phyloP scores from a whole-genome alignment of 108 stramenopile species.

The Pseudonitzschia pungens region DNA sequence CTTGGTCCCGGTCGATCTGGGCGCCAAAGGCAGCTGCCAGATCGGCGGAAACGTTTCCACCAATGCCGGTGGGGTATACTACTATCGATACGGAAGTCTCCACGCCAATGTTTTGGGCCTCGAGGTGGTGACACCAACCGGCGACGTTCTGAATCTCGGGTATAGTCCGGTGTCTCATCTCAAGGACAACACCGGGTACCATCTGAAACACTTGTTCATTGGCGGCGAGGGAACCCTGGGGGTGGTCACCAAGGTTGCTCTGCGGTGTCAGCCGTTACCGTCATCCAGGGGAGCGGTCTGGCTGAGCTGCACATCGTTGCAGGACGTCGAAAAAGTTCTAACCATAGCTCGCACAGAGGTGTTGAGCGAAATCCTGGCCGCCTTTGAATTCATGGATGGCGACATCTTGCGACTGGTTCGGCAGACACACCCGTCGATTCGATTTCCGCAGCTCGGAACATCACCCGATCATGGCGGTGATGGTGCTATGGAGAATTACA shows the following conservation, averaged over 20 bases:
- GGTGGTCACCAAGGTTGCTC: conserved; percentile 79
- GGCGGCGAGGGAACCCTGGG: conserved; percentile 97
- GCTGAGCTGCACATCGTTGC: conserved; percentile 71
- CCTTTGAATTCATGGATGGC: conserved; percentile 90
- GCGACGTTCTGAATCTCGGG: conserved; percentile 73
- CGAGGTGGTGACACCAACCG: conserved; percentile 90
- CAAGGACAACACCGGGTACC: conserved; percentile 98
- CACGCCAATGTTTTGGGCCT: conserved; percentile 93
- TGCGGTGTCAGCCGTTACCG: conserved; percentile 70
- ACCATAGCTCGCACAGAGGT: conserved; percentile 50
- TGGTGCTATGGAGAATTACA: conserved; percentile 40
- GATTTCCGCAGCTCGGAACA: conserved; percentile 13
- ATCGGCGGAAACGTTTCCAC: conserved; percentile 97
- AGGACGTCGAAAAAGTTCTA: conserved; percentile 57
- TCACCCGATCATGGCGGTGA: not conserved
- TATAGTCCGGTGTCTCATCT: conserved; percentile 45
- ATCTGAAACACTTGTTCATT: conserved; percentile 93
- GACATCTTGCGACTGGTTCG: conserved; percentile 55
- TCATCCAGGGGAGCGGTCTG: conserved; percentile 71
- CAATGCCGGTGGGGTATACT: conserved; percentile 92
- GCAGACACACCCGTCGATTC: conserved; percentile 7
- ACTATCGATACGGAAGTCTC: conserved; percentile 78
- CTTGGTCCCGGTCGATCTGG: conserved; percentile 92
- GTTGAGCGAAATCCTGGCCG: conserved; percentile 87
- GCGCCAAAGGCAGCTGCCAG: conserved; percentile 93